Evolutionary conservation across 495 filamentous ascomycete genomes (phyloP).

Genomic region (Aspergillus funiculosus): DNA sequence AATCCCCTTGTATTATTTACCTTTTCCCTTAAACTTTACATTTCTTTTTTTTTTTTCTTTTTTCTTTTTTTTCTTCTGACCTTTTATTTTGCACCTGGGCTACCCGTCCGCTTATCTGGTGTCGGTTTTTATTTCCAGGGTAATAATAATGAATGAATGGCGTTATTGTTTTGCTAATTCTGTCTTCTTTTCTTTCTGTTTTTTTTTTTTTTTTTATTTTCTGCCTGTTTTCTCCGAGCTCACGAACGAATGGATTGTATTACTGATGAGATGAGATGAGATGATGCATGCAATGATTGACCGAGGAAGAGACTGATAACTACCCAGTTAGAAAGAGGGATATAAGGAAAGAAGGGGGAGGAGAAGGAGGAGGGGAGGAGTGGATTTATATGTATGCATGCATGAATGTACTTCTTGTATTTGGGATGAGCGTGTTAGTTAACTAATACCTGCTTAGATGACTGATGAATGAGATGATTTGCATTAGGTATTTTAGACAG

Average conservation of each 20-base stretch:
- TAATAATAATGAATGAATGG: too few species aligned
- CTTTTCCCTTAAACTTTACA: constrained; percentile 1
- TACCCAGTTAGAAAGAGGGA: not conserved
- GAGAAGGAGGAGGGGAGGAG: not conserved
- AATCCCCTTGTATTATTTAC: constrained; percentile 4
- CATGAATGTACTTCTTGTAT: not conserved
- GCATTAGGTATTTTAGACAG: not conserved
- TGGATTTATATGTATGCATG: constrained; percentile 6
- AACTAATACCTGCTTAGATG: constrained; percentile 7
- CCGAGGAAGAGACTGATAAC: too few species aligned
- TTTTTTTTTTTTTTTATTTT: constrained; percentile 6
- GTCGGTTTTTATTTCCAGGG: not conserved
- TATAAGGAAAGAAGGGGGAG: not conserved
- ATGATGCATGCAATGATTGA: constrained; percentile 6
- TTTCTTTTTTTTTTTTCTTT: constrained; percentile 7
- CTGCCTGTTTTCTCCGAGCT: not conserved
- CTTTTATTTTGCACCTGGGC: not conserved
- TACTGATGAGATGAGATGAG: constrained; percentile 6
- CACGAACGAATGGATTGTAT: not conserved
- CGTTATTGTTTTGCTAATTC: constrained; percentile 3
- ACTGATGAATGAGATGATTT: constrained; percentile 17
- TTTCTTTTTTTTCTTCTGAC: not conserved
- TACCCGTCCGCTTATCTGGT: not conserved
- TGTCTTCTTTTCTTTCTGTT: not conserved
- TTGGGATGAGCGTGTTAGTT: not conserved